These are phyloP conservation scores for Sparassis latifolia DNA, from an alignment of 1,284 basidiomycete genomes.

Conservation along the genomic window DNA sequence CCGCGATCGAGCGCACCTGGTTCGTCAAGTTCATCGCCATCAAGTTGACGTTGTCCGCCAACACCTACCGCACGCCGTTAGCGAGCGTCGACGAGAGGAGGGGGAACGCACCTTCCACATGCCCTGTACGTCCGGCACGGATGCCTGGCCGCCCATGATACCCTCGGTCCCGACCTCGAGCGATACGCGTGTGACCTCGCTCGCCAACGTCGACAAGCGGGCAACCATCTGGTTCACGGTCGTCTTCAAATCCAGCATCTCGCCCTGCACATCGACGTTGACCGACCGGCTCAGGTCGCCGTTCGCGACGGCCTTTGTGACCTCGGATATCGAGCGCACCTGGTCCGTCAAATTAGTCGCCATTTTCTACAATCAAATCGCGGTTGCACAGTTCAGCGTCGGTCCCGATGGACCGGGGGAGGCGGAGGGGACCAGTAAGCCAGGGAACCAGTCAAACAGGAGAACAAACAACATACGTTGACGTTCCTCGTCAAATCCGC, in stretches of 20 bases:
- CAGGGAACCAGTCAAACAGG: constrained; percentile 16
- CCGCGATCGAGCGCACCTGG: constrained; percentile 85
- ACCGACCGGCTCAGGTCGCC: constrained; percentile 89
- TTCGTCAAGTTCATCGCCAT: constrained; percentile 93
- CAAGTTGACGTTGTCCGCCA: constrained; percentile 77
- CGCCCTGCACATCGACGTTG: constrained; percentile 93
- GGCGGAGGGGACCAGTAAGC: background rate
- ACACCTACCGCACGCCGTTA: constrained; percentile 34
- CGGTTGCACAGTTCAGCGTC: background rate
- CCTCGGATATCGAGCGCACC: constrained; percentile 94
- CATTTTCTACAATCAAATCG: constrained; percentile 53
- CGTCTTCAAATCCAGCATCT: constrained; percentile 92
- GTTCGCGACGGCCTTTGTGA: constrained; percentile 93
- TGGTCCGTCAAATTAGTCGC: constrained; percentile 93
- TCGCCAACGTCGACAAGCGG: constrained; percentile 77
- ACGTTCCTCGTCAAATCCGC: constrained; percentile 88
- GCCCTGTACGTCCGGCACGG: constrained; percentile 82
- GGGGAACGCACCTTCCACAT: constrained; percentile 73
- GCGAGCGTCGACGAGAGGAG: background rate
- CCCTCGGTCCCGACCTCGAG: constrained; percentile 94
- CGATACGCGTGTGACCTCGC: constrained; percentile 83
- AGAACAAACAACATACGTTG: constrained; percentile 45
- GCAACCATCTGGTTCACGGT: constrained; percentile 92
- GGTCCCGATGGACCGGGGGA: too few species aligned
- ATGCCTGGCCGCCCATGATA: constrained; percentile 91